Conservation (phyloP, 257 asterid species). For the Ballota nigra region DNA sequence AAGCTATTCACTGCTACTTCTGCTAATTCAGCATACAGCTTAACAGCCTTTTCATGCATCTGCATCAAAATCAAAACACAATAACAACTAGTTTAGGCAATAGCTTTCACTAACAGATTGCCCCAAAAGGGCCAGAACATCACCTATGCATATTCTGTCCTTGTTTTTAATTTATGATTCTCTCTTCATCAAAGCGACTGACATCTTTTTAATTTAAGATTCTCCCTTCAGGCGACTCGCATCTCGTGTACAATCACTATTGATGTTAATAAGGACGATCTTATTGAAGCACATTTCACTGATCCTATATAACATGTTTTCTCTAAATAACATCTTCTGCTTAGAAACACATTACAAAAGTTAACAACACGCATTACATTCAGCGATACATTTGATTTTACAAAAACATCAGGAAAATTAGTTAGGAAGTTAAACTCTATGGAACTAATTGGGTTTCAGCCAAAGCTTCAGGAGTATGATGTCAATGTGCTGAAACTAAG, state of each 20-base stretch:
- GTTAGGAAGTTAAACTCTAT: not conserved
- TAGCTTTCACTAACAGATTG: not conserved
- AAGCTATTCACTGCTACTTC: slow-evolving; percentile 92
- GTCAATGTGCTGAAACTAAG: not conserved
- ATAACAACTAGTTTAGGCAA: not conserved
- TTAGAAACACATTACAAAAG: not conserved
- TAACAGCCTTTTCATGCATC: slow-evolving; percentile 95
- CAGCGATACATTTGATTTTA: not conserved
- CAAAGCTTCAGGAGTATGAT: not conserved
- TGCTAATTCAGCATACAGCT: slow-evolving; percentile 89
- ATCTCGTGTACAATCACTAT: not conserved
- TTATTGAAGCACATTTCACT: not conserved
- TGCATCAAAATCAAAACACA: slow-evolving; percentile 37
- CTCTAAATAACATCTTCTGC: not conserved
- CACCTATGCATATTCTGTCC: not conserved
- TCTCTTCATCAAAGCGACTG: not conserved
- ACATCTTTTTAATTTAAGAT: not conserved
- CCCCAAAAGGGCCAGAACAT: not conserved
- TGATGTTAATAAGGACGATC: not conserved
- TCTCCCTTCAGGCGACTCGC: not conserved
- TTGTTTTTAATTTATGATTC: not conserved
- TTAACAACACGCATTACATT: not conserved
- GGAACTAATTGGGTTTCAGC: not conserved
- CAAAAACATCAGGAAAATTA: not conserved
- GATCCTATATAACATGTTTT: not conserved